Conservation (phyloP, 257 asterid genomes). For the Ajuga chamaepitys region DNA sequence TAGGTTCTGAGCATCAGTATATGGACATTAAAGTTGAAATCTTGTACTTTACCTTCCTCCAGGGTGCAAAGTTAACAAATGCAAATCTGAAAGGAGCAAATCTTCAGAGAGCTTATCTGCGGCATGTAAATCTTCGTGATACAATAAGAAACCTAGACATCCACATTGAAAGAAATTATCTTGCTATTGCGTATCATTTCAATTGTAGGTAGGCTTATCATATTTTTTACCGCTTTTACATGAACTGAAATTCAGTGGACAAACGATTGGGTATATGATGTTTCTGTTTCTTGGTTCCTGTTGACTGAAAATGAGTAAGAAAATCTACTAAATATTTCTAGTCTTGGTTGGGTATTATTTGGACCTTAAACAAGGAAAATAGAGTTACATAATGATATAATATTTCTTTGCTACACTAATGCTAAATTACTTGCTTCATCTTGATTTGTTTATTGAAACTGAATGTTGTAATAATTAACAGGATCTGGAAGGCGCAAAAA, state of each 20-base stretch:
- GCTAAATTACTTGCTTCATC: background rate
- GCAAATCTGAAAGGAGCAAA: constrained; percentile 92
- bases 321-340: background rate
- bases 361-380: background rate
- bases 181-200: background rate
- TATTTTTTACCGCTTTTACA: background rate
- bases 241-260: background rate
- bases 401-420: background rate
- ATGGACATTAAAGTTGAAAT: background rate
- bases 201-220: background rate
- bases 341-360: background rate
- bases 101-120: constrained; percentile 90
- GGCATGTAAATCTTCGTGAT: constrained; percentile 80
- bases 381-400: background rate
- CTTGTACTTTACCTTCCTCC: constrained; percentile 7
- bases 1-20: background rate
- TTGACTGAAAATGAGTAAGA: background rate
- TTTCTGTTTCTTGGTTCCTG: background rate
- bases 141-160: constrained; percentile 47
- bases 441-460: background rate
- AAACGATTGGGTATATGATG: background rate
- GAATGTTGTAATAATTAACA: too few relatives aligned
- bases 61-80: constrained; percentile 87
- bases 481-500: constrained; percentile 83
- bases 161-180: background rate